These are phyloP conservation scores for Solanum sejunctum DNA, from an alignment of 257 asterid genomes.

Conservation along the genomic window DNA sequence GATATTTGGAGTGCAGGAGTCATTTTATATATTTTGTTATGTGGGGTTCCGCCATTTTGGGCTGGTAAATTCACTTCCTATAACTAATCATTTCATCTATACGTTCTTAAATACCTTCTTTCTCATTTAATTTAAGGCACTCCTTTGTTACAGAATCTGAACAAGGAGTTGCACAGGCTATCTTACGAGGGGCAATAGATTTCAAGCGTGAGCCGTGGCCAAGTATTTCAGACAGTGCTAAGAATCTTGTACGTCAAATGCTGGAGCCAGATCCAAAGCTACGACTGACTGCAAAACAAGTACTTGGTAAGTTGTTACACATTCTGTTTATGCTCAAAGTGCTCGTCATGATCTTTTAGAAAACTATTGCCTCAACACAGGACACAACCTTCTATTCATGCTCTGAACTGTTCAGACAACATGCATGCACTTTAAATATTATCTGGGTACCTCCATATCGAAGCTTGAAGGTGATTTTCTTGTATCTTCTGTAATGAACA, in stretches of 20 bases:
- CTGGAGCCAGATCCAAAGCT: constrained; percentile 84
- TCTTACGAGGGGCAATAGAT: constrained; percentile 74
- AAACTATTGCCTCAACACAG: neutral
- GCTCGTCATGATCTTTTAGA: neutral
- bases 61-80: constrained; percentile 46
- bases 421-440: neutral
- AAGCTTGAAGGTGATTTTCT: neutral
- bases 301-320: constrained; percentile 47
- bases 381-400: neutral
- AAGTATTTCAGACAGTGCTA: constrained; percentile 70
- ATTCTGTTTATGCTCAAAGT: neutral
- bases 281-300: constrained; percentile 87
- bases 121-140: neutral
- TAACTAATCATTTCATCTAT: neutral
- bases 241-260: constrained; percentile 83
- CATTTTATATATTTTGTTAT: constrained; percentile 71
- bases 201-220: constrained; percentile 98
- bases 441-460: neutral
- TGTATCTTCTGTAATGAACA: constrained; percentile 1
- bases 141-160: constrained; percentile 60
- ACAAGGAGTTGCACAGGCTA: constrained; percentile 98
- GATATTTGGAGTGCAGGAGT: constrained; percentile 98
- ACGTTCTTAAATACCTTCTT: neutral
- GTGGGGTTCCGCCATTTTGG: constrained; percentile 98
- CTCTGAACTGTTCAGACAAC: neutral